Evolutionary conservation across 176 grass and related monocot genomes (phyloP).

Genomic region (Olyra latifolia): DNA sequence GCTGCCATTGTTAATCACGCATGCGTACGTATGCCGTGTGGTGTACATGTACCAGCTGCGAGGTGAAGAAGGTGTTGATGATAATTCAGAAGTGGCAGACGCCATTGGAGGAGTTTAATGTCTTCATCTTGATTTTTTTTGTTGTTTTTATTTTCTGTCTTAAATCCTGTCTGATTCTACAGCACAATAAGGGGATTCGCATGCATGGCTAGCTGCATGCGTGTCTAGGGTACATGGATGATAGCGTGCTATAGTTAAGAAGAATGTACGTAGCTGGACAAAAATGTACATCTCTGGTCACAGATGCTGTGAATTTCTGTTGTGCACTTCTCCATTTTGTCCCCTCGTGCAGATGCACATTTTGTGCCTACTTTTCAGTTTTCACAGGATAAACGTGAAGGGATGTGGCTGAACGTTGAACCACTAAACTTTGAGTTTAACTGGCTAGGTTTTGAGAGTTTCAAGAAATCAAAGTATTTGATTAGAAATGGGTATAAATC

Average conservation of each 20-base stretch:
- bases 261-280: not conserved
- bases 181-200: slow-evolving; percentile 30
- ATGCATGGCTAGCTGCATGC: not conserved
- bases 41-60: not conserved
- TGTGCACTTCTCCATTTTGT: not conserved
- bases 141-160: not conserved
- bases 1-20: not conserved
- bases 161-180: not conserved
- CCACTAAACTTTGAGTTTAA: no score
- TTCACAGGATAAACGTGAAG: not conserved
- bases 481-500: no score
- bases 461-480: no score
- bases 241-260: not conserved
- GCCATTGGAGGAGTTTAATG: slow-evolving; percentile 2
- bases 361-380: not conserved
- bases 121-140: not conserved
- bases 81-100: not conserved
- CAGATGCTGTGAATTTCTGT: not conserved
- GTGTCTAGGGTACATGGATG: slow-evolving; percentile 3
- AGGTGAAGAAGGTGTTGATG: not conserved
- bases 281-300: not conserved
- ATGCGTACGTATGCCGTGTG: no score
- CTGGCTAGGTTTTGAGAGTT: no score
- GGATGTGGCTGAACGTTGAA: no score
- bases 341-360: not conserved